These are phyloP conservation scores for Pyrenochaeta sp. DNA, from an alignment of 2,329 filamentous ascomycete species.

Conservation along the genomic window DNA sequence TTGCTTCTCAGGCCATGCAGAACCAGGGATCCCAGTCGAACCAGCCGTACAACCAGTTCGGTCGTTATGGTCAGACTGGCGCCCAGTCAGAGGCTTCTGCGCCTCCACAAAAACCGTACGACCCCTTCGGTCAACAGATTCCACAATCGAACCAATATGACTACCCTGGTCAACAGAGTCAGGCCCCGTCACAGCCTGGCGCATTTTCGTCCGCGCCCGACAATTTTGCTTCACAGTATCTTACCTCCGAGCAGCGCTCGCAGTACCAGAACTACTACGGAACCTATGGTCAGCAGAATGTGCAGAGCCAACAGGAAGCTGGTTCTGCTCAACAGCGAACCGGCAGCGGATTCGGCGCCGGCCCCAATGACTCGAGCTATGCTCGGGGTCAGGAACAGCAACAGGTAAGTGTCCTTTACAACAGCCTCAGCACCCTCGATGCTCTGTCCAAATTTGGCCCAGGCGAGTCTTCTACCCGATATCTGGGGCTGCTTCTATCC, in stretches of 20 bases:
- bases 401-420: slow-evolving; percentile 53
- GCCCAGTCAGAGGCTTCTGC: slow-evolving; percentile 68
- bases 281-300: slow-evolving; percentile 60
- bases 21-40: slow-evolving; percentile 56
- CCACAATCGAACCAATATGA: slow-evolving; percentile 57
- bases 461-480: slow-evolving; percentile 6
- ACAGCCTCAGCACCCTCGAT: neutral
- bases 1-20: slow-evolving; percentile 64
- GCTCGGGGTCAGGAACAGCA: slow-evolving; percentile 71
- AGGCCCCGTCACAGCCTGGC: slow-evolving; percentile 68
- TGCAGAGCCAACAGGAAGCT: slow-evolving; percentile 72
- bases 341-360: slow-evolving; percentile 76
- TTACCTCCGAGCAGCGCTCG: slow-evolving; percentile 78
- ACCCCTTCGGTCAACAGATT: slow-evolving; percentile 83
- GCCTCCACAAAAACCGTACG: slow-evolving; percentile 80
- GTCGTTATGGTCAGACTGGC: slow-evolving; percentile 71
- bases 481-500: slow-evolving; percentile 2
- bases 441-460: slow-evolving; percentile 2
- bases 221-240: slow-evolving; percentile 83
- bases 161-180: slow-evolving; percentile 60
- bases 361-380: slow-evolving; percentile 67
- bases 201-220: slow-evolving; percentile 77
- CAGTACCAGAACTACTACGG: slow-evolving; percentile 75
- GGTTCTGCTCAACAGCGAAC: slow-evolving; percentile 76
- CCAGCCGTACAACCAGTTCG: slow-evolving; percentile 69